These are phyloP conservation scores for Solanum chilense DNA, from an alignment of 257 asterid species.

Conservation along the genomic window DNA sequence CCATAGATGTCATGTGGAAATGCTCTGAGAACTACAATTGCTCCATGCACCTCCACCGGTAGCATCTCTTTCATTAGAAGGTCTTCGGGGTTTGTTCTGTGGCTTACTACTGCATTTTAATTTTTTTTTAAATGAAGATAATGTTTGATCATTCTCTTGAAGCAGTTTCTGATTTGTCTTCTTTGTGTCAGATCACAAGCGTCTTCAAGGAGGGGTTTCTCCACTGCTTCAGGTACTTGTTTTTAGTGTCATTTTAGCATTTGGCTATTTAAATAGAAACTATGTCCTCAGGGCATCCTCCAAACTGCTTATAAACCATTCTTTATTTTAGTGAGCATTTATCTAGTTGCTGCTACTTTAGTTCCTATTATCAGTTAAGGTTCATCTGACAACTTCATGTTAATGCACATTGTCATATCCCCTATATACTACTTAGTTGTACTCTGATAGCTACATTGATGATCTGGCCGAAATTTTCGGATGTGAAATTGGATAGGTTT, in stretches of 20 bases:
- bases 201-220: not conserved
- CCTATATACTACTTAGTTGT: not conserved
- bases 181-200: slow-evolving; percentile 34
- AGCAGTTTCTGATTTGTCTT: not conserved
- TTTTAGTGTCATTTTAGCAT: not conserved
- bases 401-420: not conserved
- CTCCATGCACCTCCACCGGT: slow-evolving; percentile 17
- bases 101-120: not conserved
- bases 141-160: not conserved
- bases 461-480: not conserved
- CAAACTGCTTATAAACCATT: not conserved
- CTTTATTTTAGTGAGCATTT: not conserved
- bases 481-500: not conserved
- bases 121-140: not conserved
- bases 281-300: not conserved
- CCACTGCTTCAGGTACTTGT: not conserved
- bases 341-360: not conserved
- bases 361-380: not conserved
- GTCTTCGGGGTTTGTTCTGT: slow-evolving; percentile 27
- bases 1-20: slow-evolving; percentile 40
- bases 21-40: slow-evolving; percentile 32
- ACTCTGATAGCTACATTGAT: not conserved
- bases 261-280: not conserved
- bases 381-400: not conserved
- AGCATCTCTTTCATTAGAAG: slow-evolving; percentile 33